Conservation (phyloP, 345 rosid genomes). For the Eucalyptus sideroxylon region DNA sequence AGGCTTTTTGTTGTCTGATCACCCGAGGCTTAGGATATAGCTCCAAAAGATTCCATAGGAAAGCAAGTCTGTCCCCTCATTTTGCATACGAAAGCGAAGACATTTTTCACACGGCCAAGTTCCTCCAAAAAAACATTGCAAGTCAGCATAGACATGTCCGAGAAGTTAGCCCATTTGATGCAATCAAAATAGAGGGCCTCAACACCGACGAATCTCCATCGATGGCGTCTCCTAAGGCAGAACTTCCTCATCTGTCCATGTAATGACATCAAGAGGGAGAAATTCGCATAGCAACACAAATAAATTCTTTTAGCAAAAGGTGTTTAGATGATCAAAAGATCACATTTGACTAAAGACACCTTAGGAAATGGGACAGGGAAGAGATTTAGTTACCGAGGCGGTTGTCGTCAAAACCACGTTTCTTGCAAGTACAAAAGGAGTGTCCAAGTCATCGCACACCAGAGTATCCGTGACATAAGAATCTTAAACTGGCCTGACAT, state of each 20-base stretch:
- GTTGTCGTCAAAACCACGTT: not conserved
- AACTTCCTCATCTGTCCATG: not conserved
- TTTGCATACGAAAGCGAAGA: not conserved
- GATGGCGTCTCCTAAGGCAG: not conserved
- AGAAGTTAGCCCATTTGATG: not conserved
- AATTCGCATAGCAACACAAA: not conserved
- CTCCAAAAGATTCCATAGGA: not conserved
- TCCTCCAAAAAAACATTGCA: not conserved
- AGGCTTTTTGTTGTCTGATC: not conserved
- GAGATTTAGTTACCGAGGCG: not conserved
- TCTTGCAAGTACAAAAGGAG: not conserved
- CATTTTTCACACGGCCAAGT: not conserved
- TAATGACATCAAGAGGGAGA: not conserved
- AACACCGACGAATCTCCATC: not conserved
- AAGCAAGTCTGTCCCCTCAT: not conserved
- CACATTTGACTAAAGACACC: not conserved
- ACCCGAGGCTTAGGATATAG: not conserved
- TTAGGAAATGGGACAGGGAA: not conserved
- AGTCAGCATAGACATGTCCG: not conserved
- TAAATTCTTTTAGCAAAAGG: not conserved
- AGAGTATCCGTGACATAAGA: not conserved
- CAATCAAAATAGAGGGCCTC: not conserved
- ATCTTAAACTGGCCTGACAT: not conserved
- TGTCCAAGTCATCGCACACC: not conserved
- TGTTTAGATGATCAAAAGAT: not conserved